Evolutionary conservation across 805 yeast genomes (phyloP).

Genomic region (Saturnispora zaruensis): DNA sequence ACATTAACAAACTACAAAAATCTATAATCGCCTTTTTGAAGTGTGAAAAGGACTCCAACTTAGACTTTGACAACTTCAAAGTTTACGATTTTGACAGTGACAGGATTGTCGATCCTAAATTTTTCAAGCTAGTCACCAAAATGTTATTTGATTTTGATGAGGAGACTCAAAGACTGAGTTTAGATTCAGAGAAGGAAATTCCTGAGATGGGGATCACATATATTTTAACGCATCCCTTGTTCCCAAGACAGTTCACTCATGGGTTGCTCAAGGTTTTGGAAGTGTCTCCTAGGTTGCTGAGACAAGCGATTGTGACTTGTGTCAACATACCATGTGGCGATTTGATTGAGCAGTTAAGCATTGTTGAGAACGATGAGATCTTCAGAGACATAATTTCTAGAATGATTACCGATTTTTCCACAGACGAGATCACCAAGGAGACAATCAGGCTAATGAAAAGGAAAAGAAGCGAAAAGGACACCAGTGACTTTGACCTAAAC

Average conservation of each 20-base stretch:
- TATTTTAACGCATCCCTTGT: conserved; percentile 79
- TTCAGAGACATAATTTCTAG: conserved; percentile 62
- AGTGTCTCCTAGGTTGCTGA: conserved; percentile 52
- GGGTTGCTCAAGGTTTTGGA: conserved; percentile 45
- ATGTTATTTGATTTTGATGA: conserved; percentile 30
- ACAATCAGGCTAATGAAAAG: conserved; percentile 32
- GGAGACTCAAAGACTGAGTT: conserved; percentile 13
- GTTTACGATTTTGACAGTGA: conserved; percentile 60
- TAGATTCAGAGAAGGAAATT: conserved; percentile 25
- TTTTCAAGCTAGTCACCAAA: conserved; percentile 37
- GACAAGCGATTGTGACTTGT: conserved; percentile 78
- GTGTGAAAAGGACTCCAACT: conserved; percentile 11
- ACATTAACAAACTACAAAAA: conserved; percentile 26
- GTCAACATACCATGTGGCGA: conserved; percentile 59
- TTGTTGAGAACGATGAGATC: conserved; percentile 50
- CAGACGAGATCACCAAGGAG: conserved; percentile 46
- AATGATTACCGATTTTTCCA: conserved; percentile 55
- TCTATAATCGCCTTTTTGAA: conserved; percentile 26
- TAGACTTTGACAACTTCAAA: conserved; percentile 20
- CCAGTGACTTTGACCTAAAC: conserved; percentile 31
- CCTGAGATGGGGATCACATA: conserved; percentile 61
- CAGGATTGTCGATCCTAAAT: conserved; percentile 50
- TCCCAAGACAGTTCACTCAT: conserved; percentile 51
- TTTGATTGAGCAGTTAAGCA: conserved; percentile 50
- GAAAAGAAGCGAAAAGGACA: conserved; percentile 13